Evolutionary conservation across 2,329 filamentous ascomycete genomes (phyloP).

Genomic region (Geoglossum cookeanum): DNA sequence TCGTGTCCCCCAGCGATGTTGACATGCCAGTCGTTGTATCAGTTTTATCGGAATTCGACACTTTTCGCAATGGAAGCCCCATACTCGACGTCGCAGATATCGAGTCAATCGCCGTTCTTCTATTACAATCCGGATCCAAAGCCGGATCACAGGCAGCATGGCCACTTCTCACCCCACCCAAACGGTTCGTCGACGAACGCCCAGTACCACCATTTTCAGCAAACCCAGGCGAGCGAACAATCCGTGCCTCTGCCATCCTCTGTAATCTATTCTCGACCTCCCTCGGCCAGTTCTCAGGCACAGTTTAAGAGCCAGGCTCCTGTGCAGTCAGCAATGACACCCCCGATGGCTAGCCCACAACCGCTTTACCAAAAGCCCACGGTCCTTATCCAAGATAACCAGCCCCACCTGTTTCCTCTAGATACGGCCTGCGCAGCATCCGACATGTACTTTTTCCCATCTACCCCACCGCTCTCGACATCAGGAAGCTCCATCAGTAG

Average conservation of each 20-base stretch:
- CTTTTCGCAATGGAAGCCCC: slow-evolving; percentile 43
- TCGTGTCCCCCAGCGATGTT: not conserved
- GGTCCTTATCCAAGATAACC: slow-evolving; percentile 43
- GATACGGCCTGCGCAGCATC: slow-evolving; percentile 53
- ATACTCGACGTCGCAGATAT: slow-evolving; percentile 32
- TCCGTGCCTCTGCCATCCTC: slow-evolving; percentile 18
- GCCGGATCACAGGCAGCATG: slow-evolving; percentile 53
- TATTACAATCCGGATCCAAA: slow-evolving; percentile 69
- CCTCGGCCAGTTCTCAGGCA: slow-evolving; percentile 25
- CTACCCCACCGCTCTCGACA: slow-evolving; percentile 72
- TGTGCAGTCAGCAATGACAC: slow-evolving; percentile 17
- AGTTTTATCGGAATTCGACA: slow-evolving; percentile 7
- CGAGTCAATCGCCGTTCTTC: slow-evolving; percentile 63
- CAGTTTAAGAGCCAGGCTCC: slow-evolving; percentile 11
- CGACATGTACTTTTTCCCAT: slow-evolving; percentile 53
- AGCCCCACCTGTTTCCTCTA: slow-evolving; percentile 37
- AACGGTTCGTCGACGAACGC: slow-evolving; percentile 17
- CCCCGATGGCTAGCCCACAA: slow-evolving; percentile 50
- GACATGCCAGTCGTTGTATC: not conserved
- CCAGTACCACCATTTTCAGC: slow-evolving; percentile 16
- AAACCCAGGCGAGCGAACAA: slow-evolving; percentile 15
- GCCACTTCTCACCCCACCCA: slow-evolving; percentile 51
- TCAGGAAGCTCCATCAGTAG: slow-evolving; percentile 74
- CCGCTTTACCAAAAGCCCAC: slow-evolving; percentile 56
- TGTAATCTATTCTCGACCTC: slow-evolving; percentile 21